A percentile compares a stretch with the other conserved stretches of the same genome.
These are phyloP conservation scores for Oryza glumipatula DNA, from an alignment of 176 grass and related monocot species.

Conservation along the genomic window DNA sequence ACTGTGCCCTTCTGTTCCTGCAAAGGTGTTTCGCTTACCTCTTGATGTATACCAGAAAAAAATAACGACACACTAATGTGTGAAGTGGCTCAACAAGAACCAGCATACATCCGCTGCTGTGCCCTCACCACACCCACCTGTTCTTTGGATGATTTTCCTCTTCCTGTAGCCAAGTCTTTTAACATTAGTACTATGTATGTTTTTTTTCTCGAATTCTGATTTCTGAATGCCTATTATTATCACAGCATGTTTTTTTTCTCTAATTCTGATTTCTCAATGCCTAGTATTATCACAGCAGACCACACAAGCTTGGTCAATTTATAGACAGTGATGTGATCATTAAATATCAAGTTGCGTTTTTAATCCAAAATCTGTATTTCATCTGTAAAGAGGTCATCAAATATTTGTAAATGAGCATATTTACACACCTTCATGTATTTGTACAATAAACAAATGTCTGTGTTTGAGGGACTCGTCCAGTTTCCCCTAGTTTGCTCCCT, in stretches of 20 bases:
- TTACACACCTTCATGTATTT: conserved; percentile 7
- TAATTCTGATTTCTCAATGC: background rate
- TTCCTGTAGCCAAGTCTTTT: background rate
- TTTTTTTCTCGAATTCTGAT: background rate
- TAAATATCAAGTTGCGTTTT: background rate
- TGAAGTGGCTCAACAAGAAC: background rate
- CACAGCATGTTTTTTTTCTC: background rate
- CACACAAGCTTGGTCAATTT: background rate
- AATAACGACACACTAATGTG: background rate
- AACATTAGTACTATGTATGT: background rate
- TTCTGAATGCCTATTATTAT: background rate
- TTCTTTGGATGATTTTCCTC: background rate
- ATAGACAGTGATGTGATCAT: conserved; percentile 8
- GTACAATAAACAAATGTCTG: background rate
- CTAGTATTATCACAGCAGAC: background rate
- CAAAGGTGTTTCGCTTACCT: background rate
- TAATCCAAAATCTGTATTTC: background rate
- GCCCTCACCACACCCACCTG: background rate
- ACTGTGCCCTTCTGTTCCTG: background rate
- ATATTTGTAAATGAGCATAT: conserved; percentile 24
- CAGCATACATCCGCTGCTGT: background rate
- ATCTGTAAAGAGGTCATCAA: background rate
- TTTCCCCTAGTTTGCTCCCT: background rate
- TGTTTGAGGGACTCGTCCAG: background rate
- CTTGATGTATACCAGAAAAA: background rate